Conservation (phyloP, 2,329 filamentous ascomycete genomes). For the Neofusicoccum umdonicola region DNA sequence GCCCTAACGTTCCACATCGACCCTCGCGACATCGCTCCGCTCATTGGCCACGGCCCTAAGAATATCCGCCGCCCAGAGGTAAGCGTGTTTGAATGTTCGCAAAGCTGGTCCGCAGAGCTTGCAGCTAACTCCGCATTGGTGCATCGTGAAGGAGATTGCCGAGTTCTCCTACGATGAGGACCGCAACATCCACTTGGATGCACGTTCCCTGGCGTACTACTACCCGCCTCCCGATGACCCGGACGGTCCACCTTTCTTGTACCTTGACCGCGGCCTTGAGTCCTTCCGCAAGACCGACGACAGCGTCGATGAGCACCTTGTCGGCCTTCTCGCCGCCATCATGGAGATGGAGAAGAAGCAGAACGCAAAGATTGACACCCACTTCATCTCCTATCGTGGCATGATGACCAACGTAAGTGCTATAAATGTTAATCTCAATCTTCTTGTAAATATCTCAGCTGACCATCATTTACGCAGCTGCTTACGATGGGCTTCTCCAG, state of each 20-base stretch:
- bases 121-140: too few species aligned
- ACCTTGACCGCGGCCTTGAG: slow-evolving; percentile 79
- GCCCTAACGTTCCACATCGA: too few species aligned
- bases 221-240: slow-evolving; percentile 62
- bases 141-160: slow-evolving; percentile 63
- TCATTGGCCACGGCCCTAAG: too few species aligned
- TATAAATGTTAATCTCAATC: background rate
- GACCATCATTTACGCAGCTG: slow-evolving; percentile 50
- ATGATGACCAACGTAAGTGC: slow-evolving; percentile 90
- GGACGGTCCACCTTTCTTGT: slow-evolving; percentile 68
- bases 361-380: slow-evolving; percentile 66
- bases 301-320: slow-evolving; percentile 79
- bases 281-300: slow-evolving; percentile 82
- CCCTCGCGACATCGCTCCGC: too few species aligned
- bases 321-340: slow-evolving; percentile 76
- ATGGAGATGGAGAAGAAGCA: slow-evolving; percentile 68
- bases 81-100: background rate
- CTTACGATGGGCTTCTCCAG: slow-evolving; percentile 71
- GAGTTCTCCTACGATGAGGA: slow-evolving; percentile 91
- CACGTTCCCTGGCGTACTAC: slow-evolving; percentile 82
- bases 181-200: slow-evolving; percentile 72
- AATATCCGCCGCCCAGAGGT: too few species aligned
- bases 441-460: background rate
- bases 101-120: too few species aligned
- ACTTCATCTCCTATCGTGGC: slow-evolving; percentile 89